Evolutionary conservation across 2,329 filamentous ascomycete species (phyloP), one percentile per base, ranked within the genome.

Genomic region (Pseudogymnoascus sp.): DNA sequence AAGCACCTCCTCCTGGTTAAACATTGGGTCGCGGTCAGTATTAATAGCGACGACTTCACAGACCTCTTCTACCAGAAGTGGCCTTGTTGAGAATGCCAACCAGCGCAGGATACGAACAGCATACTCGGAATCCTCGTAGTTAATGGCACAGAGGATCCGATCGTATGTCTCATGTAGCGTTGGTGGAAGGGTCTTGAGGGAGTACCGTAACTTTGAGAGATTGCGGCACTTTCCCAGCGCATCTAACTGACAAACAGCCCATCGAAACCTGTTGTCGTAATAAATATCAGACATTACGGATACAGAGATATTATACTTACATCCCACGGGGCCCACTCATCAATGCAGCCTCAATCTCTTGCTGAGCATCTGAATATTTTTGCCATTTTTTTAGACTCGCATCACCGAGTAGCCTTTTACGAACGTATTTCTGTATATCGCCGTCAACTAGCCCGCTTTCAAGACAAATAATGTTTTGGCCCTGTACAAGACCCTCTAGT

Each of bases 101-200:
- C 63, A 71, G 60, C 64, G 64, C 7, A 71, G 61, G 33, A 71
- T 63, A 4, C 40, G 60, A 7, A 65, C n/a, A 6, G 64, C 62
- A 29, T 59, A 21, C 26, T 62, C 31, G 10, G 42, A 35, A 19
- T 66, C 23, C 46, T 67, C 62, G 1, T 60, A 46, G 37, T 62
- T 59, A 50, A 72, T 72, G 15, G 64, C 65, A 9, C 38, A 31
- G 3, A 72, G 64, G 53, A 75, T 73, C 19, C 70, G 68, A 15
- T 65, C 64, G 59, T 75, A 74, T 6, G 71, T 73, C 6, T 70
- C 68, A 53, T 73, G 67, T 7, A 75, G 65, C 1, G 67, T 65
- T 50, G 59, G 70, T 1, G 75, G 68, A 5, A 74, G 68, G 33
- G 63, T 65, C 50, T 72, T 65, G n/a, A 70, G 75, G 67, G 67